Base-by-base conservation (phyloP, 495 filamentous ascomycete genomes). In the Lophiostoma macrostomum region DNA sequence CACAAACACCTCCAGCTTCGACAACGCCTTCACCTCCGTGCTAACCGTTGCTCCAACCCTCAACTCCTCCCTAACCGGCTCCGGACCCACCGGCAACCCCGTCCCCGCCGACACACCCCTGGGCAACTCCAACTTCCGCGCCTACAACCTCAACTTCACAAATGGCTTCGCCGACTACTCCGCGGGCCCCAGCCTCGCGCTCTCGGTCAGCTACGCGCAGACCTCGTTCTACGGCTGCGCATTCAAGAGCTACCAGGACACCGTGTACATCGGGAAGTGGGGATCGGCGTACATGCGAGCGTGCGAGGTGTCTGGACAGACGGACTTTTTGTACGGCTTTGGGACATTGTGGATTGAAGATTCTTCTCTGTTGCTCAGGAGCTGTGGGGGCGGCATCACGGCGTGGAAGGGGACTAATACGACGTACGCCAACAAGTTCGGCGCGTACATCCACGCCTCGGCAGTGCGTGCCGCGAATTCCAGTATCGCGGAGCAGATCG, bases 331-430 rank as follows among this genome's bases (percentile, higher is more conserved):
- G 34, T 67, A 67, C 31, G 64, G 64, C 0, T 65, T 64, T 25
- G 60, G 60, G 0, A 66, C 60, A 27, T 34, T 53, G 2, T 66
- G 52, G 40, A 52, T 55, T 24, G 39, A 77, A 55, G 64, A 68
- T 2, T 73, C 66, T 3, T 53, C 64, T 1, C 48, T 82, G 5
- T 63, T 66, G 3, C 71, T 84, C 22, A 74, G 81, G 25, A 63
- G 64, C 43, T 83, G 80, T 60, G 81, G 80, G 22, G 80, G 81
- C 50, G 80, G 81, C 38, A 75, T 83, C 39, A 82, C 78, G n/a
- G 80, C 80, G 5, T 83, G 80, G 81, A 84, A 84, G 47, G 80
- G 80, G 12, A 80, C 75, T 1, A 84, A 84, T 64, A 83, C 79
- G 0, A 82, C 78, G 19, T 80, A 77, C 50, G 57, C 58, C 5